Base-by-base conservation (phyloP, 129 eudicot species). In the Dittrichia graveolens region DNA sequence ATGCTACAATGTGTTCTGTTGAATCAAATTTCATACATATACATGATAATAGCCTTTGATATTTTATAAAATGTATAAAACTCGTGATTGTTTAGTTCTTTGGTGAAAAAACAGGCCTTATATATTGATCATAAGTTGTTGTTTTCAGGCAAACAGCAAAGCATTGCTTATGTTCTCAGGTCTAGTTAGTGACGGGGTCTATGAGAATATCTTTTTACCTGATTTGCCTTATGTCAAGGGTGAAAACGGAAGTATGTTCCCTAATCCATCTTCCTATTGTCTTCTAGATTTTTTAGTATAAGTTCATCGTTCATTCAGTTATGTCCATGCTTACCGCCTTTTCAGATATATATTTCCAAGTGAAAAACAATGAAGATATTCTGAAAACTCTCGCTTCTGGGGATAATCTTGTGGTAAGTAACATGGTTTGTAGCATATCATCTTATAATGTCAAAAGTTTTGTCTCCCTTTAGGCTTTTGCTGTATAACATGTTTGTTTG, bases 201-300 rank as follows among this genome's bases (percentile, higher is more conserved):
- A 85, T 61, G 91, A 93, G 60, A 90, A 90, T 76, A 84, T 93
- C 53, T 94, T 90, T 85, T 94, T 95, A 96, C 98, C 96, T 19
- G 98, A 90, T 73, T 83, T 94, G 79, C 97, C 98, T 61, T 94
- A 94, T 76, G 81, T 86, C 60, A 94, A 96, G 3, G 98, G 86
- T 70, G 98, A 93, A 81, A 84, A 84, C 79, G 98, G 95, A 77
- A 87, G 98, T 93, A 76, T 82, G 96, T 73, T 63, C 64, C 72
- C 31, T 24, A 24, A 2, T 24, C 31, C 31, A 24, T 2, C 31
- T 24, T 24, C 2, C 31, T 24, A 2, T 24, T 24, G 31, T 24
- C 31, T 24, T 24, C 31, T 24, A 24, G 31, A 24, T 24, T 24
- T 24, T 24, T 24, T 24, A 24, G 31, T 2, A 24, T 24, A 0